A percentile compares a stretch with the other conserved stretches of the same genome.
phyloP scores from a whole-genome alignment of 1,284 basidiomycete genomes.

The Trametes sp. region DNA sequence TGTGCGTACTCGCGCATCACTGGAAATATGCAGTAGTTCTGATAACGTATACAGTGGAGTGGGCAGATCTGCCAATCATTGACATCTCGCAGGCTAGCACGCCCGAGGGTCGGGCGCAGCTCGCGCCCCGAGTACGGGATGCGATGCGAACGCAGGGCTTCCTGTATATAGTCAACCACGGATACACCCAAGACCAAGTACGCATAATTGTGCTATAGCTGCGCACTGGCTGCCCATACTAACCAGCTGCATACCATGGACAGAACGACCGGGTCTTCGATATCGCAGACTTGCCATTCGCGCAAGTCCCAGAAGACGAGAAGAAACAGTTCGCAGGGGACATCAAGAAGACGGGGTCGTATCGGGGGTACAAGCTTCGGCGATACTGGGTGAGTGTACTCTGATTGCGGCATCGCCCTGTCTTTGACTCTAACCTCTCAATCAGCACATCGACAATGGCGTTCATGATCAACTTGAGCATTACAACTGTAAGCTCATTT shows the following conservation, averaged over 20 bases:
- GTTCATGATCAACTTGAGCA: constrained; percentile 68
- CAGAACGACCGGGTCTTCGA: constrained; percentile 41
- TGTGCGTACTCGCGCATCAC: constrained; percentile 27
- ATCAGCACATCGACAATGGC: constrained; percentile 61
- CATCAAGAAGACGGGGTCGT: constrained; percentile 59
- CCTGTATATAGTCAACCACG: constrained; percentile 70
- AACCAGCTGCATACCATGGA: constrained; percentile 23
- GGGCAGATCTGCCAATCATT: constrained; percentile 71
- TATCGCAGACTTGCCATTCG: constrained; percentile 45
- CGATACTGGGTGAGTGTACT: constrained; percentile 56
- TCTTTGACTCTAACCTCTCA: background rate
- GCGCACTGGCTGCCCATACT: background rate
- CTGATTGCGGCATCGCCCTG: too few species aligned
- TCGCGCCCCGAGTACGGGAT: constrained; percentile 54
- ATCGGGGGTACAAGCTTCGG: constrained; percentile 66
- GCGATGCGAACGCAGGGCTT: constrained; percentile 71
- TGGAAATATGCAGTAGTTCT: background rate
- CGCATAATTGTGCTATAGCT: background rate
- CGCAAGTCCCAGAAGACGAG: constrained; percentile 60
- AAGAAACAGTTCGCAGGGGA: constrained; percentile 60
- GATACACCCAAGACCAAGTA: constrained; percentile 56
- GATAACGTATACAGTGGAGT: constrained; percentile 56
- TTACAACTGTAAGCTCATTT: constrained; percentile 57
- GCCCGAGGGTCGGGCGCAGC: constrained; percentile 51
- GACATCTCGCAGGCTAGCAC: constrained; percentile 65